A percentile compares a stretch with the other conserved stretches of the same genome.
Evolutionary conservation across 306 rosid species (phyloP).

Genomic region (Trifolium pratense): DNA sequence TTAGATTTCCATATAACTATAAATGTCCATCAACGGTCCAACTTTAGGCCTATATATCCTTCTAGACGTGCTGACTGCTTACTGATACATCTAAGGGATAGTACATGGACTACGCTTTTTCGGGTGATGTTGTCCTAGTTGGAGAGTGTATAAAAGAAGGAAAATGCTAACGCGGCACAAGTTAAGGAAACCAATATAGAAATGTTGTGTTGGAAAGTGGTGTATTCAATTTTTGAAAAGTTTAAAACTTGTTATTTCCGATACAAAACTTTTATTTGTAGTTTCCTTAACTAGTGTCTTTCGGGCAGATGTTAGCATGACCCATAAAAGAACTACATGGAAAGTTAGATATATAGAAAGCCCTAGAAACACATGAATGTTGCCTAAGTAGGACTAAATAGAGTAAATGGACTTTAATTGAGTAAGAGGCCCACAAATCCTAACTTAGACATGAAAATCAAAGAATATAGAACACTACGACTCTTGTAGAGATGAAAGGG

Average conservation of each 20-base stretch:
- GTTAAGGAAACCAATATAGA: neutral
- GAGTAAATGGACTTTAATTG: neutral
- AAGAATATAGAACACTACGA: neutral
- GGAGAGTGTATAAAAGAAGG: constrained; percentile 1
- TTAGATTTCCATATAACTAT: neutral
- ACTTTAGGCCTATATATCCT: neutral
- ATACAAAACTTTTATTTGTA: neutral
- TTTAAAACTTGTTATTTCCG: neutral
- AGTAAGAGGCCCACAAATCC: neutral
- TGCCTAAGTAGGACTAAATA: neutral
- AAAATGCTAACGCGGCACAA: neutral
- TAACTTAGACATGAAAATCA: neutral
- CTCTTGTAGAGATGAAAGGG: neutral
- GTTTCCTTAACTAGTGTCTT: neutral
- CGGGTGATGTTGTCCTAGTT: neutral
- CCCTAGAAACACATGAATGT: constrained; percentile 1
- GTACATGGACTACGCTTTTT: neutral
- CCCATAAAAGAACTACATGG: neutral
- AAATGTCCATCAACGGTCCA: neutral
- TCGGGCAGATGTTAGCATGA: neutral
- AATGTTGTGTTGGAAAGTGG: neutral
- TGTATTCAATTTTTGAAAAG: neutral
- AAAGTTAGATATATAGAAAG: neutral
- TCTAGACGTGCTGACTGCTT: neutral
- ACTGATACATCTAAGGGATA: neutral